Conservation (phyloP, 2,329 filamentous ascomycete species). For the Colletotrichum sp. region DNA sequence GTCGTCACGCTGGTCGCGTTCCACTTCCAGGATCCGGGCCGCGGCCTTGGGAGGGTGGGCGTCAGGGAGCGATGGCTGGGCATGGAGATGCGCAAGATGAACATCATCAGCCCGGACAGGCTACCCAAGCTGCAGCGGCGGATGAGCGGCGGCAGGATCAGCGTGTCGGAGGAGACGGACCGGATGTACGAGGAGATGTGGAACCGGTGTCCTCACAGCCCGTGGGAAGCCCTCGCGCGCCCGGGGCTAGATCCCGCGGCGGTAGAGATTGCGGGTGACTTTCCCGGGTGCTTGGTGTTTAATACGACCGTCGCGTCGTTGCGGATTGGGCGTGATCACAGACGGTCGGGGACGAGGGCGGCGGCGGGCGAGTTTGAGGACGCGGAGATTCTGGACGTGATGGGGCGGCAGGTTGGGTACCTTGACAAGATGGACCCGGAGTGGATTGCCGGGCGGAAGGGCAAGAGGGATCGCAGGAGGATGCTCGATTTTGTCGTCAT, state of each 20-base stretch:
- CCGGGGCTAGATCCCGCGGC: not conserved
- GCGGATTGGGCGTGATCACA: not conserved
- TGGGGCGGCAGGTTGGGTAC: not conserved
- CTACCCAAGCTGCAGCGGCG: not conserved
- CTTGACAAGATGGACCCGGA: not conserved
- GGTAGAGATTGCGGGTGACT: not conserved
- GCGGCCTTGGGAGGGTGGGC: not conserved
- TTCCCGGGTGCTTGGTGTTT: not conserved
- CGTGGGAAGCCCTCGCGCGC: constrained; percentile 1
- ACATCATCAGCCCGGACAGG: not conserved
- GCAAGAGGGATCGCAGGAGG: not conserved
- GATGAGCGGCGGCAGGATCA: not conserved
- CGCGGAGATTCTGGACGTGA: not conserved
- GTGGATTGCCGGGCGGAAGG: not conserved
- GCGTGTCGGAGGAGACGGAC: not conserved
- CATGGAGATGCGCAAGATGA: not conserved
- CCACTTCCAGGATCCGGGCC: not conserved
- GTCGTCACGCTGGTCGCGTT: not conserved
- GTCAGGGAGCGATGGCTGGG: constrained; percentile 1
- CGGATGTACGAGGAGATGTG: not conserved
- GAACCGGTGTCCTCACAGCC: not conserved
- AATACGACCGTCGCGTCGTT: not conserved
- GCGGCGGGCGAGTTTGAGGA: not conserved
- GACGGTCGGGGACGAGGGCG: not conserved
- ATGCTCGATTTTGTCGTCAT: not conserved